A percentile compares a stretch with the other conserved stretches of the same genome.
phyloP scores from a whole-genome alignment of 192 early-diverging fungal species.

The Coemansia sp. region DNA sequence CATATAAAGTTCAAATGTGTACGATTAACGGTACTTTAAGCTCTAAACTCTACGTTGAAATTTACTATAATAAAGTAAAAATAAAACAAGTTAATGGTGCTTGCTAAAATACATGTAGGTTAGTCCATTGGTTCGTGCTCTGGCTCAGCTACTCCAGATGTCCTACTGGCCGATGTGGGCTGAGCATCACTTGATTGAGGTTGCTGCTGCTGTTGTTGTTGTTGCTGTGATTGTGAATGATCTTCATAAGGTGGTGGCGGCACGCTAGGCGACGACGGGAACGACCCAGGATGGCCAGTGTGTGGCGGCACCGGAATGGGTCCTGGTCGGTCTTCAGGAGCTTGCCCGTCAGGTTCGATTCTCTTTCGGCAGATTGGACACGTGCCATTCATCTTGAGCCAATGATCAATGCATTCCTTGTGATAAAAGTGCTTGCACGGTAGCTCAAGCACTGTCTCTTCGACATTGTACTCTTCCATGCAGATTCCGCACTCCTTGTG shows the following conservation, averaged over 20 bases:
- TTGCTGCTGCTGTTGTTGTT: slow-evolving; percentile 10
- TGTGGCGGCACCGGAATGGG: slow-evolving; percentile 18
- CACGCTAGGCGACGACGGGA: slow-evolving; percentile 26
- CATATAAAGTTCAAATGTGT: not conserved
- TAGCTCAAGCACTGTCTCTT: slow-evolving; percentile 64
- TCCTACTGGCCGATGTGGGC: not conserved
- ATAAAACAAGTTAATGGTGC: not conserved
- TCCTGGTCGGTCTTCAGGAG: not conserved
- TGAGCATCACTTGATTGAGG: not conserved
- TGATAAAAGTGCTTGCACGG: slow-evolving; percentile 92
- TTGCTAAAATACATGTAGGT: not conserved
- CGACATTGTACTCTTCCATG: slow-evolving; percentile 78
- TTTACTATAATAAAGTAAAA: not conserved
- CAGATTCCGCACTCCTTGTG: slow-evolving; percentile 84
- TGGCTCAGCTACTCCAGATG: not conserved
- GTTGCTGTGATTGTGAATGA: not conserved
- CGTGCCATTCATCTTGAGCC: slow-evolving; percentile 92
- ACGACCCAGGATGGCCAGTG: slow-evolving; percentile 46
- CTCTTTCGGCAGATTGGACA: slow-evolving; percentile 80
- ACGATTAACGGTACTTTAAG: too few relatives aligned
- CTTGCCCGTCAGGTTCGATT: slow-evolving; percentile 25
- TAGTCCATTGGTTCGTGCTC: slow-evolving; percentile 8
- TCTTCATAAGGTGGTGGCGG: slow-evolving; percentile 1
- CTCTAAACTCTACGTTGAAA: too few relatives aligned
- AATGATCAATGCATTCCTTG: slow-evolving; percentile 81